phyloP scores from a whole-genome alignment of 352 stramenopile genomes.

The Halophytophthora polymorphica region DNA sequence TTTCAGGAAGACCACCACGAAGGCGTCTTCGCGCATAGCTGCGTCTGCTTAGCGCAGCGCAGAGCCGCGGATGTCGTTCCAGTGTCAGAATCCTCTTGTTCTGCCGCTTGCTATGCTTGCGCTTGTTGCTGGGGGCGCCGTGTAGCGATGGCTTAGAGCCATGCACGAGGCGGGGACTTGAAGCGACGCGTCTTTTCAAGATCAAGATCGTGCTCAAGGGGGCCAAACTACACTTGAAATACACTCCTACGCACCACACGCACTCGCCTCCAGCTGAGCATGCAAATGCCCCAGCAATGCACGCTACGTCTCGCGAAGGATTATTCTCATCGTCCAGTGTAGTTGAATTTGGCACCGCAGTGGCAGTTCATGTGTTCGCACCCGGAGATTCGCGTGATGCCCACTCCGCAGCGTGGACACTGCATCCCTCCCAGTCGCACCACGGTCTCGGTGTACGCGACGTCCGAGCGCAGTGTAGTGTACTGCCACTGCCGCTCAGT shows the following conservation, averaged over 20 bases:
- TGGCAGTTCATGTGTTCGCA: constrained; percentile 38
- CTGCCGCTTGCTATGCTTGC: too few species aligned
- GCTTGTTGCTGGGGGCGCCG: too few species aligned
- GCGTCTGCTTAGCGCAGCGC: background rate
- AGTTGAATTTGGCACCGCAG: constrained; percentile 19
- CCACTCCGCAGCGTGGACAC: constrained; percentile 58
- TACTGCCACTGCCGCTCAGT: constrained; percentile 33
- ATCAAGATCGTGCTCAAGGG: too few species aligned
- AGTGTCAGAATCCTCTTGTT: too few species aligned
- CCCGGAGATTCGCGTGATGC: constrained; percentile 38
- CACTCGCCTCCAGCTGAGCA: too few species aligned
- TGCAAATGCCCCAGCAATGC: constrained; percentile 22
- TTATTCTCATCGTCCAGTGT: constrained; percentile 2
- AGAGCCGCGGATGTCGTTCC: too few species aligned
- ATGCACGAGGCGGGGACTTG: background rate
- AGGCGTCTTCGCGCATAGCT: constrained; percentile 22
- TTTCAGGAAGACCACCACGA: constrained; percentile 50
- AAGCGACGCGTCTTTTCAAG: constrained; percentile 5
- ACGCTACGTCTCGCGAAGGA: constrained; percentile 2
- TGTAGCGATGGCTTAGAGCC: too few species aligned
- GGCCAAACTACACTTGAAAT: too few species aligned
- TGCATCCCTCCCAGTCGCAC: constrained; percentile 39
- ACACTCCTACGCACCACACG: too few species aligned
- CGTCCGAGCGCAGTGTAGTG: constrained; percentile 41
- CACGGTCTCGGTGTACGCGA: constrained; percentile 45